phyloP scores from a whole-genome alignment of 1,284 basidiomycete species.

The Sparassis latifolia region DNA sequence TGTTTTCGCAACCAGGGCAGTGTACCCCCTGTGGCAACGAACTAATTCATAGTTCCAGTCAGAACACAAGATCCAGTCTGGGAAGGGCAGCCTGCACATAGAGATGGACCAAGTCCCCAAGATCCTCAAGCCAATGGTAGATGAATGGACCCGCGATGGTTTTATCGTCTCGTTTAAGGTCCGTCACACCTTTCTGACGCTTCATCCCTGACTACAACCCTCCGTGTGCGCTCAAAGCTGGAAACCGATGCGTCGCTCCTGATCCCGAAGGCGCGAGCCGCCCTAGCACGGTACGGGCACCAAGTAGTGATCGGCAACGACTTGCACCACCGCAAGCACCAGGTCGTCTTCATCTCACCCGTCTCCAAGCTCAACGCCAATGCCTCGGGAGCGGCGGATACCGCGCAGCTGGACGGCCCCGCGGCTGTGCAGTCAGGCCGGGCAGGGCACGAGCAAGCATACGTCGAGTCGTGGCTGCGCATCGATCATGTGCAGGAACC shows the following conservation, averaged over 20 bases:
- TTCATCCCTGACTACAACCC: constrained; percentile 4
- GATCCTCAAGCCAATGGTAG: constrained; percentile 86
- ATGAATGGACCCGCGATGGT: constrained; percentile 89
- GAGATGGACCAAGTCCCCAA: constrained; percentile 99
- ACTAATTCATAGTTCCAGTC: constrained; percentile 44
- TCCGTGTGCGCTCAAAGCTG: constrained; percentile 47
- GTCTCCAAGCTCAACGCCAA: constrained; percentile 20
- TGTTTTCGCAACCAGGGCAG: constrained; percentile 8
- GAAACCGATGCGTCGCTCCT: constrained; percentile 86
- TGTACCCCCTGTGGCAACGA: too few species aligned
- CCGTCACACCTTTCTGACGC: neutral
- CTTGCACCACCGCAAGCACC: constrained; percentile 81
- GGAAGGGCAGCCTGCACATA: constrained; percentile 86
- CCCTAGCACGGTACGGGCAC: constrained; percentile 91
- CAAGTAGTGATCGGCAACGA: constrained; percentile 97
- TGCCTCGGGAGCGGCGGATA: neutral
- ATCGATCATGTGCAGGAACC: constrained; percentile 44
- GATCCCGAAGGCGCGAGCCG: constrained; percentile 85
- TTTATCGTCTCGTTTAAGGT: constrained; percentile 98
- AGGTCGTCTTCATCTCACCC: constrained; percentile 80
- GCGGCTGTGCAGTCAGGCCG: neutral
- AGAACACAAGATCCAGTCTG: constrained; percentile 97
- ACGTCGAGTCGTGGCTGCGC: constrained; percentile 69
- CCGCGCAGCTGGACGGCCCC: neutral
- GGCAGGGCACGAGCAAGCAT: constrained; percentile 22